These are phyloP conservation scores for Elymus sibiricus DNA, from an alignment of 176 grass and related monocot species.

Conservation along the genomic window DNA sequence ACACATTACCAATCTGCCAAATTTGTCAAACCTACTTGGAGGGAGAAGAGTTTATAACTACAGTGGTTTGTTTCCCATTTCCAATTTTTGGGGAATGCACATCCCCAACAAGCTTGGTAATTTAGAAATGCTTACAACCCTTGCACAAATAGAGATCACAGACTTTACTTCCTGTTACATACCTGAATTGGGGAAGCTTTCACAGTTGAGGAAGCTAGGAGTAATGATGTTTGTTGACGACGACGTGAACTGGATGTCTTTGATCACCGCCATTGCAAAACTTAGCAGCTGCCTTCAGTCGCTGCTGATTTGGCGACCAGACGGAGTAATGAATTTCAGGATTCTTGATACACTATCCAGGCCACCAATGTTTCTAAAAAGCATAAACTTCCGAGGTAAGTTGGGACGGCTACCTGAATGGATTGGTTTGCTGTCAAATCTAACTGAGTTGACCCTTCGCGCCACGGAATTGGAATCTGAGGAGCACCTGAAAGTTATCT, in stretches of 20 bases:
- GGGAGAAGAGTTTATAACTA: conserved; percentile 33
- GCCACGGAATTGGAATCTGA: conserved; percentile 19
- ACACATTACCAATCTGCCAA: conserved; percentile 11
- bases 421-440: conserved; percentile 9
- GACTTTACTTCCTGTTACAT: not conserved
- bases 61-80: conserved; percentile 1
- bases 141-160: conserved; percentile 39
- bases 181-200: conserved; percentile 15
- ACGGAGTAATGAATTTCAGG: conserved; percentile 25
- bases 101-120: conserved; percentile 31
- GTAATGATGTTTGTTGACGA: conserved; percentile 50
- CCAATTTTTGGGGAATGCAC: conserved; percentile 27
- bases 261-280: conserved; percentile 12
- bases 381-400: conserved; percentile 22
- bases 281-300: conserved; percentile 6
- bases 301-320: conserved; percentile 26
- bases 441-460: conserved; percentile 26
- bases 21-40: conserved; percentile 32
- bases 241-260: conserved; percentile 27
- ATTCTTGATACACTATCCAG: conserved; percentile 32
- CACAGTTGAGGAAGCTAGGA: conserved; percentile 32
- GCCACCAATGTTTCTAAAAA: conserved; percentile 25
- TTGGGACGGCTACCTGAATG: conserved; percentile 26
- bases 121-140: conserved; percentile 11
- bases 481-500: conserved; percentile 19